These are phyloP conservation scores for Melanopsichium pennsylvanicum DNA, from an alignment of 1,284 basidiomycete genomes.

Conservation along the genomic window DNA sequence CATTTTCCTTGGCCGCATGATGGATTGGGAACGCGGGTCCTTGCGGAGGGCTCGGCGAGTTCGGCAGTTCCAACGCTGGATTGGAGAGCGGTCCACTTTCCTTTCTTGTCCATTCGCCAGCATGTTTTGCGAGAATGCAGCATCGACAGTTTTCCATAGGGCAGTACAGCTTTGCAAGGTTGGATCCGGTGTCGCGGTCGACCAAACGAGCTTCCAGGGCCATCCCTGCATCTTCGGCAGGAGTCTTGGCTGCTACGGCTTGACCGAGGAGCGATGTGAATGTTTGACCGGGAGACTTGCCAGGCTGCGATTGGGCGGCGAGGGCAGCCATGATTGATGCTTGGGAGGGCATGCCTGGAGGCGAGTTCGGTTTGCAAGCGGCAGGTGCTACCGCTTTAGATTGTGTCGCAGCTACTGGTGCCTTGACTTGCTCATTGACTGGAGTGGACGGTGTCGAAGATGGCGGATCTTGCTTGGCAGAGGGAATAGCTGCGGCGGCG, in stretches of 20 bases:
- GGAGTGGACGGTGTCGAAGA: neutral
- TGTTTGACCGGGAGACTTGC: constrained; percentile 33
- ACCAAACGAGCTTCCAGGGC: constrained; percentile 63
- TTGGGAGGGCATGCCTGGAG: constrained; percentile 47
- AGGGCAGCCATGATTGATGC: constrained; percentile 53
- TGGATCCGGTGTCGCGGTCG: constrained; percentile 47
- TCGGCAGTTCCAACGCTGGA: constrained; percentile 39
- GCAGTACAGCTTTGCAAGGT: constrained; percentile 59
- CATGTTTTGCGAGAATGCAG: constrained; percentile 44
- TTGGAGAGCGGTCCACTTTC: constrained; percentile 58
- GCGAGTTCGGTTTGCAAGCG: constrained; percentile 7
- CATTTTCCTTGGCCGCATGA: constrained; percentile 11
- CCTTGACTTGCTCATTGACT: neutral
- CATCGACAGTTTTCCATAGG: constrained; percentile 62
- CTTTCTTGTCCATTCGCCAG: constrained; percentile 53
- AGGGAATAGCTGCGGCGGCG: neutral
- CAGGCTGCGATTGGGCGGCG: constrained; percentile 36
- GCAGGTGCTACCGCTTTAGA: constrained; percentile 4
- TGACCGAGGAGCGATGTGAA: constrained; percentile 60
- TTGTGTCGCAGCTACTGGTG: neutral
- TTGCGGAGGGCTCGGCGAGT: constrained; percentile 41
- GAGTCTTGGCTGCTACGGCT: constrained; percentile 62
- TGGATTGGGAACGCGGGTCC: constrained; percentile 36
- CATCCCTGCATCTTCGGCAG: constrained; percentile 57
- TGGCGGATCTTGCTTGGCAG: neutral